Percentiles rank a stretch among this genome's conserved stretches.
phyloP scores from a whole-genome alignment of 148 eudicot genomes.

The Talinum fruticosum region DNA sequence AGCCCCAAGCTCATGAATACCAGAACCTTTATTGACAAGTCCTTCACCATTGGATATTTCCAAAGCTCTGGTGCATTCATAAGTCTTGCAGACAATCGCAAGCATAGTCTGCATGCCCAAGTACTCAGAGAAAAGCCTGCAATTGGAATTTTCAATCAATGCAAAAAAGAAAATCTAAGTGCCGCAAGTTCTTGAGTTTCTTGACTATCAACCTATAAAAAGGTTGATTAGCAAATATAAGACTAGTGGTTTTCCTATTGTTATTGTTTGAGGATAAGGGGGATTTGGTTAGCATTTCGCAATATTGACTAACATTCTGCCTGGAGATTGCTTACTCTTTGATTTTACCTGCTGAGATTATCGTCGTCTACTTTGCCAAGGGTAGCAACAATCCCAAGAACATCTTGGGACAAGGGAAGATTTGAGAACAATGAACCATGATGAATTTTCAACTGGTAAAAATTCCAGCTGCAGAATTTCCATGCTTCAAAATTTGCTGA shows the following conservation, averaged over 20 bases:
- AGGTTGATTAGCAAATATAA: no score
- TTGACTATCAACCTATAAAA: no score
- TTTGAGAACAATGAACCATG: slow-evolving; percentile 38
- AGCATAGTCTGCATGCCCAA: slow-evolving; percentile 71
- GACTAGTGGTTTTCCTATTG: no score
- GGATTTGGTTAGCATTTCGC: not conserved
- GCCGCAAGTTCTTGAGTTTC: no score
- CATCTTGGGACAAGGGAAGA: slow-evolving; percentile 42
- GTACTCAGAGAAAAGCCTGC: slow-evolving; percentile 76
- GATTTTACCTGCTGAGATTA: slow-evolving; percentile 73
- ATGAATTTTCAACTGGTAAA: slow-evolving; percentile 45
- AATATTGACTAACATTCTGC: not conserved
- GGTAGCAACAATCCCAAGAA: slow-evolving; percentile 72
- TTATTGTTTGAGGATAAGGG: not conserved
- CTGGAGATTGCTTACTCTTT: not conserved
- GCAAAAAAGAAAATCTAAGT: slow-evolving; percentile 3
- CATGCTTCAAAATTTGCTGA: slow-evolving; percentile 53
- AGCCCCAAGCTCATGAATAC: slow-evolving; percentile 75
- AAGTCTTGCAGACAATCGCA: slow-evolving; percentile 76
- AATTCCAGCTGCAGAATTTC: slow-evolving; percentile 74
- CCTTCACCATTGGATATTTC: slow-evolving; percentile 73
- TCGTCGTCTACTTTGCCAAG: slow-evolving; percentile 79
- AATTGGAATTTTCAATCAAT: slow-evolving; percentile 17
- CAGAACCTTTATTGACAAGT: slow-evolving; percentile 46
- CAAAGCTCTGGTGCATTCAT: slow-evolving; percentile 59